phyloP scores from a whole-genome alignment of 192 early-diverging fungal species.

The Backusella mclennaniae region DNA sequence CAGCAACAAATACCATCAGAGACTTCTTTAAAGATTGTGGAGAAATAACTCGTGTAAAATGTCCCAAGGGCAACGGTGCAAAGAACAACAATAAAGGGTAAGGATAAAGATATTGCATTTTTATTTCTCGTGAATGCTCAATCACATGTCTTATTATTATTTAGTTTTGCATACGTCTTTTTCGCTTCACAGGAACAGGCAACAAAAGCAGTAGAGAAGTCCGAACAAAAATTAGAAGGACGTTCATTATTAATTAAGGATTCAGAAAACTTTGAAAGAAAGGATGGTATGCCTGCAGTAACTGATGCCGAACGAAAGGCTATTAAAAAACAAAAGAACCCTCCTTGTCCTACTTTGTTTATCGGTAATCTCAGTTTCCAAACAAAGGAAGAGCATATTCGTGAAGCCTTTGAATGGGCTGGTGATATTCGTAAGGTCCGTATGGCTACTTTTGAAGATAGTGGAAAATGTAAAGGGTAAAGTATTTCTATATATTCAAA shows the following conservation, averaged over 20 bases:
- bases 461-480: conserved; percentile 74
- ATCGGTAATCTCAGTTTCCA: conserved; percentile 67
- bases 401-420: conserved; percentile 56
- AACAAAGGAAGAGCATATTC: conserved; percentile 47
- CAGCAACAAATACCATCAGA: conserved; percentile 49
- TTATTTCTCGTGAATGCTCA: no score
- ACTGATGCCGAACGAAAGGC: conserved; percentile 37
- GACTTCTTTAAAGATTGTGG: conserved; percentile 56
- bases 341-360: conserved; percentile 65
- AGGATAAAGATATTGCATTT: neutral
- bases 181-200: conserved; percentile 55
- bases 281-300: conserved; percentile 49
- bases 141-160: neutral
- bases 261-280: conserved; percentile 55
- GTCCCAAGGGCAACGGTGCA: conserved; percentile 39
- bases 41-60: conserved; percentile 50
- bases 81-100: conserved; percentile 47
- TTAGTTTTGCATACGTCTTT: conserved; percentile 71
- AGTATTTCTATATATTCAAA: neutral
- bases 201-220: conserved; percentile 56
- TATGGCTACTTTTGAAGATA: conserved; percentile 72
- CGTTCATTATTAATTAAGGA: conserved; percentile 68
- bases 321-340: conserved; percentile 47
- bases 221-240: conserved; percentile 57
- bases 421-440: conserved; percentile 68